phyloP scores from a whole-genome alignment of 139 green algal species.

The Micractinium sp. region DNA sequence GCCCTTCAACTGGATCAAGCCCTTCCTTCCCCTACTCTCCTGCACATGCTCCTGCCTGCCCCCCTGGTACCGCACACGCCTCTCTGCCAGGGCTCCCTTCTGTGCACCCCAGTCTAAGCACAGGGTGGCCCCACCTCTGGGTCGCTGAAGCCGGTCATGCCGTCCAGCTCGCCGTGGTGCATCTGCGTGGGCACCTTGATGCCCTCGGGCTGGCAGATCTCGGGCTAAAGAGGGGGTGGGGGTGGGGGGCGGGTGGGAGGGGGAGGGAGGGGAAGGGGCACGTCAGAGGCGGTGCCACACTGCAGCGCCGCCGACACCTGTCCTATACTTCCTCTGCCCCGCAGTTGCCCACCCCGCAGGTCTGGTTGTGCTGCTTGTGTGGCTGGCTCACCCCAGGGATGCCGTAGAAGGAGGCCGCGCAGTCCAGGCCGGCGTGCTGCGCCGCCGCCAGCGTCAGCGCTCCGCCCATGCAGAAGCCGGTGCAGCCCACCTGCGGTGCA shows the following conservation, averaged over 20 bases:
- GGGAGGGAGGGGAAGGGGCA: not conserved
- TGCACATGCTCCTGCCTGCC: too few species aligned
- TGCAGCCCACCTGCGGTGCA: conserved; percentile 56
- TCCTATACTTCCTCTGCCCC: too few species aligned
- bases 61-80: too few species aligned
- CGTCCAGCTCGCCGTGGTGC: conserved; percentile 57
- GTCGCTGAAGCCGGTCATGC: conserved; percentile 52
- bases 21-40: too few species aligned
- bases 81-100: too few species aligned
- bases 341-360: too few species aligned
- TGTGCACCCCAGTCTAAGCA: not conserved
- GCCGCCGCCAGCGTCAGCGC: conserved; percentile 65
- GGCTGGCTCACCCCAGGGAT: conserved; percentile 13
- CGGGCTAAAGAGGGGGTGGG: conserved; percentile 43
- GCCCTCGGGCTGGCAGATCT: conserved; percentile 48
- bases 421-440: conserved; percentile 59
- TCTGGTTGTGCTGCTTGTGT: too few species aligned
- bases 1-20: too few species aligned
- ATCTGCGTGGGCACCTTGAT: conserved; percentile 59
- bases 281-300: too few species aligned
- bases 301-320: too few species aligned
- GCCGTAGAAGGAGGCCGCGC: conserved; percentile 72
- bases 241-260: not conserved
- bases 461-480: conserved; percentile 83
- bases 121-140: conserved; percentile 10